Base-by-base conservation (phyloP, 345 rosid species). In the Alliaria petiolata region DNA sequence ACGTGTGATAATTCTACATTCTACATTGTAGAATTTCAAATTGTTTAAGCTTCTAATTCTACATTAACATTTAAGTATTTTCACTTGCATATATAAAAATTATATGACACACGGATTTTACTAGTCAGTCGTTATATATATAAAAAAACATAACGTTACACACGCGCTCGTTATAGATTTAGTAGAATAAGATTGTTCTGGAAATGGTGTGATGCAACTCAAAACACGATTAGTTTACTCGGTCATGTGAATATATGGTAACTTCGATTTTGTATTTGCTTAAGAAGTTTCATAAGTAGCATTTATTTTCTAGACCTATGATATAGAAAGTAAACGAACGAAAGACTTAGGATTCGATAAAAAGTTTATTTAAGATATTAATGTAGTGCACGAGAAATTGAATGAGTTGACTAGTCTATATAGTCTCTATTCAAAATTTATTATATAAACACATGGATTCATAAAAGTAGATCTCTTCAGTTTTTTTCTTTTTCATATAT, bases 301-400 rank as follows among this genome's bases (percentile, higher is more conserved):
- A 72, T 56, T 45, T 73, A 56, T 47, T 31, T 55, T 28, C 0
- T 45, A 22, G 54, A 40, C 72, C 61, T 66, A 31, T 65, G 43
- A 31, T 30, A 57, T 38, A 38, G 65, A 65, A 73, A 57, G 38
- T 49, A 58, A 57, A 65, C 45, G 65, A 58, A 26, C 26, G 5
- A 40, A 20, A 20, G 46, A 74, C 72, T 74, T 66, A 58, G 72
- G 78, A 74, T 74, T 67, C 78, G 67, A 74, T 50, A 58, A 49
- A 58, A 49, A 44, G 50, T 65, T 62, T 65, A 28, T 46, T 42
- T 58, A 1, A 25, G 62, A 25, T 39, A 38, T 61, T 54, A 52
- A 67, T 69, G 74, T 30, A 53, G 16, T 38, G 58, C 75, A 75
- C 79, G 75, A 62, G 79, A 75, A 61, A 25, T 8, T 62, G 65